Evolutionary conservation across 768 basidiomycete genomes (phyloP).

Genomic region (Tylopilus vinaceipallidus): DNA sequence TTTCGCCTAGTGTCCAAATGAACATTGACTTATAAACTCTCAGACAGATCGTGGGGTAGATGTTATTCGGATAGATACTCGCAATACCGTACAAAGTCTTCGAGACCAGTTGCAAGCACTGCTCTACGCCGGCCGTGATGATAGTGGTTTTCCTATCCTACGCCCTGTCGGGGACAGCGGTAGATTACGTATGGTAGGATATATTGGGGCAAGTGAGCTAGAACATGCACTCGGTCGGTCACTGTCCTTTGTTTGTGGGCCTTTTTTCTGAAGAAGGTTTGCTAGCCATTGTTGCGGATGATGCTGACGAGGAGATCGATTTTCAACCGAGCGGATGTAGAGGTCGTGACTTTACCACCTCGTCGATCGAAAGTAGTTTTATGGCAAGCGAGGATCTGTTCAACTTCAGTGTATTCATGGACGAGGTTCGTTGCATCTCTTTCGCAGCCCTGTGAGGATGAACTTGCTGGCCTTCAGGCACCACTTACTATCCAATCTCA

Average conservation of each 20-base stretch:
- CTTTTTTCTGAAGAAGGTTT: background rate
- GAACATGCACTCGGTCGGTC: conserved; percentile 85
- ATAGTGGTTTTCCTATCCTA: conserved; percentile 87
- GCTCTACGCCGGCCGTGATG: conserved; percentile 59
- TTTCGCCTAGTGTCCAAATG: background rate
- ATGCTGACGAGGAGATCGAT: conserved; percentile 61
- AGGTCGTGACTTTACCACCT: conserved; percentile 48
- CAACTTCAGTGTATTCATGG: conserved; percentile 89
- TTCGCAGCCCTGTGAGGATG: background rate
- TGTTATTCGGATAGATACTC: conserved; percentile 65
- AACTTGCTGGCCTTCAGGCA: conserved; percentile 47
- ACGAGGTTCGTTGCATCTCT: conserved; percentile 53
- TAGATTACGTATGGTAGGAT: conserved; percentile 74
- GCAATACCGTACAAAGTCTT: conserved; percentile 77
- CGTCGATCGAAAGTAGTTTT: conserved; percentile 43
- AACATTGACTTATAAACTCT: background rate
- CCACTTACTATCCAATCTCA: conserved; percentile 83
- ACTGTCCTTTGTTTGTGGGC: background rate
- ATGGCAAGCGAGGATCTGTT: conserved; percentile 48
- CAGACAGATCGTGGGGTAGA: conserved; percentile 69
- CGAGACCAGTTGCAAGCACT: conserved; percentile 64
- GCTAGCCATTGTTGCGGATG: conserved; percentile 74
- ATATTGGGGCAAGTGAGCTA: conserved; percentile 89
- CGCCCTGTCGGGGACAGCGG: conserved; percentile 42
- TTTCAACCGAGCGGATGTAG: conserved; percentile 53